Evolutionary conservation across 441 rosid species (phyloP), one percentile per base, ranked within the genome.

Genomic region (Caryocar brasiliense): DNA sequence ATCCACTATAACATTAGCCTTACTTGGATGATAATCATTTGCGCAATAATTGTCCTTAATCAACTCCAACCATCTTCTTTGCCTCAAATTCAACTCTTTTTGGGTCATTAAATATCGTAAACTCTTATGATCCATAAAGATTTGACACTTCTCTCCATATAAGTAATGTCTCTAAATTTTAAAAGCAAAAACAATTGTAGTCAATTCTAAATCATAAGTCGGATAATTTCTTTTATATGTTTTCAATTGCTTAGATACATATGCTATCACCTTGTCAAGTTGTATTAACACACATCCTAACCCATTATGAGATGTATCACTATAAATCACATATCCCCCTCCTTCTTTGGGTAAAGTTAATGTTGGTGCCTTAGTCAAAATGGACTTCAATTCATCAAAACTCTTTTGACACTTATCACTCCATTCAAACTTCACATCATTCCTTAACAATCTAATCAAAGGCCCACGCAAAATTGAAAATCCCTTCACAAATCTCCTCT

Each of bases 241-340:
- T n/a, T n/a, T n/a, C n/a, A n/a, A n/a, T n/a, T n/a, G n/a, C n/a
- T n/a, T n/a, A n/a, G n/a, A n/a, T n/a, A n/a, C n/a, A n/a, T n/a
- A n/a, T n/a, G n/a, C n/a, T n/a, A n/a, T n/a, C n/a, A n/a, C n/a
- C n/a, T n/a, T n/a, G n/a, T n/a, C n/a, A n/a, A 23, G 0, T 30
- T 58, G 51, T 41, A 52, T 58, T 3, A 52, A 5, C 0, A 46
- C 61, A 27, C 57, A 39, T 0, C 51, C 41, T 0, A 52, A 14
- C 0, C 56, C 39, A 0, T n/a, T 10, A 1, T 7, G 0, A 11
- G 18, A 30, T 0, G 47, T 19, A 47, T 37, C 30, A 6, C 0
- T 57, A 2, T 37, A 57, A 0, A 38, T 3, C 12, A 9, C 6
- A 7, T 6, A 41, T 6, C 9, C 33, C 1, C 19, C 24, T 1